Conservation (phyloP, 495 filamentous ascomycete species). For the Aspergillus incahuasiensis region DNA sequence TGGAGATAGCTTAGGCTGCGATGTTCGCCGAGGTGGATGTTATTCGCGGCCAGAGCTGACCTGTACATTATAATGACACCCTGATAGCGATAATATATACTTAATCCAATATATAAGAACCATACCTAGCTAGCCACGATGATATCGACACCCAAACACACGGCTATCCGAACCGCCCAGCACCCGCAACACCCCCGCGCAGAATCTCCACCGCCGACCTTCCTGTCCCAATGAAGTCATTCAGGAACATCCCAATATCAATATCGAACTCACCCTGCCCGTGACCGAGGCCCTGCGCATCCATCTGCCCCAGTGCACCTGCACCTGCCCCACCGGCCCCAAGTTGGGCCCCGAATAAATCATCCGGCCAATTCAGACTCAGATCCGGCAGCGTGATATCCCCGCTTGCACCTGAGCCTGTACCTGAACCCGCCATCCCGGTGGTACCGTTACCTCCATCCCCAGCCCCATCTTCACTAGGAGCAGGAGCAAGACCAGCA, state of each 20-base stretch:
- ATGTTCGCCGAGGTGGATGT: too few species aligned
- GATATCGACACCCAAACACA: too few species aligned
- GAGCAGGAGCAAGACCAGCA: background rate
- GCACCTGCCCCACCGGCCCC: too few species aligned
- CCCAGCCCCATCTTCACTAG: too few species aligned
- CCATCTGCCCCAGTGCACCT: too few species aligned
- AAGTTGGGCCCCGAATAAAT: conserved; percentile 12
- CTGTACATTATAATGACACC: too few species aligned
- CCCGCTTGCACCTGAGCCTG: conserved; percentile 6
- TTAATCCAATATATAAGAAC: too few species aligned
- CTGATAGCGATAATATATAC: too few species aligned
- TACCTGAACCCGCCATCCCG: background rate
- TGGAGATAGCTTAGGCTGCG: too few species aligned
- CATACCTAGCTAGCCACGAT: too few species aligned
- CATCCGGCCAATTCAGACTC: conserved; percentile 21
- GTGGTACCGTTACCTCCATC: too few species aligned
- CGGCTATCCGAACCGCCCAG: background rate
- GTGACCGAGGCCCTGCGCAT: background rate
- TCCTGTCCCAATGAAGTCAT: conserved; percentile 23
- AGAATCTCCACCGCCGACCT: conserved; percentile 25
- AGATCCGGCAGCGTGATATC: conserved; percentile 24
- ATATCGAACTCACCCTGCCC: background rate
- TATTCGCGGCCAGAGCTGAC: too few species aligned
- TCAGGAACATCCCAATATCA: conserved; percentile 25
- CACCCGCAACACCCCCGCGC: background rate